Evolutionary conservation across 1,139 yeast species (phyloP).

Genomic region (Yamadazyma taylorii): DNA sequence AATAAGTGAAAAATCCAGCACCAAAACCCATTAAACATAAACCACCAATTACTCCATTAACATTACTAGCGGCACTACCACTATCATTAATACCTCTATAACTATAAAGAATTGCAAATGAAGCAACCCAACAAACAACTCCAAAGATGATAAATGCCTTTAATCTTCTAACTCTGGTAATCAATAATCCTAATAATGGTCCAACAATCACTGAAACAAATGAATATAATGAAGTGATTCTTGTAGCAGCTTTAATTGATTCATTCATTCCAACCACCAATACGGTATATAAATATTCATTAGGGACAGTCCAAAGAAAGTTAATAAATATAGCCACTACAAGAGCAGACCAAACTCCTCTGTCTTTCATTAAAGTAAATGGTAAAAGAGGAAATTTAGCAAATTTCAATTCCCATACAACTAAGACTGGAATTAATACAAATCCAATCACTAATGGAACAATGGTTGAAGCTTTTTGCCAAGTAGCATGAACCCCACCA

Average conservation of each 20-base stretch:
- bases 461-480: constrained; percentile 54
- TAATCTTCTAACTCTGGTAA: constrained; percentile 51
- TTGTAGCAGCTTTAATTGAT: constrained; percentile 58
- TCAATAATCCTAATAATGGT: constrained; percentile 55
- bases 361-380: constrained; percentile 53
- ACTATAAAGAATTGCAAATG: constrained; percentile 58
- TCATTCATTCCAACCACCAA: constrained; percentile 62
- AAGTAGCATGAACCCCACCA: constrained; percentile 52
- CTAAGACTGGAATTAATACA: constrained; percentile 52
- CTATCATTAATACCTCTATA: constrained; percentile 55
- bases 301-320: constrained; percentile 67
- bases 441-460: constrained; percentile 69
- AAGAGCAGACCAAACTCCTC: constrained; percentile 59
- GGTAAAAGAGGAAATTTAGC: constrained; percentile 64
- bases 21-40: constrained; percentile 69
- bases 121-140: constrained; percentile 50
- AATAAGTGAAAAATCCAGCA: constrained; percentile 69
- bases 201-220: constrained; percentile 67
- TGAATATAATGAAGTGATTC: constrained; percentile 62
- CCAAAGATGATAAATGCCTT: constrained; percentile 65
- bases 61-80: constrained; percentile 26
- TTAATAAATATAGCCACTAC: constrained; percentile 53
- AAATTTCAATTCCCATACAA: constrained; percentile 52
- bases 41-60: constrained; percentile 64
- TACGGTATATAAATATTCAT: constrained; percentile 65